These are phyloP conservation scores for Exophiala calicioides DNA, from an alignment of 2,329 filamentous ascomycete genomes.

Conservation along the genomic window DNA sequence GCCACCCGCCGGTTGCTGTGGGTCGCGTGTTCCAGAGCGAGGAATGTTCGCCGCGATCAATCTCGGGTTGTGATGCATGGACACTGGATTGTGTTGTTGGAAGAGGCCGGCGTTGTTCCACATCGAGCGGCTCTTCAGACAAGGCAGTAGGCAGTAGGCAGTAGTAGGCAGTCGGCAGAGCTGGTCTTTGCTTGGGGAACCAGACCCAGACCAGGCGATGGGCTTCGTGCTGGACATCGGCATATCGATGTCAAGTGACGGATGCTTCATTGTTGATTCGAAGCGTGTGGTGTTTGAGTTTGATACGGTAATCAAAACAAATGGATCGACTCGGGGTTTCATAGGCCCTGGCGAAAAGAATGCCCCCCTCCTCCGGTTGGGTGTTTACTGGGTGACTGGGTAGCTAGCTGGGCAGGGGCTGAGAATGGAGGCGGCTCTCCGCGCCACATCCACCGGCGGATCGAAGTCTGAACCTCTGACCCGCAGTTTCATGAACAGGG, in stretches of 20 bases:
- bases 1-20: conserved; percentile 12
- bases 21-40: conserved; percentile 12
- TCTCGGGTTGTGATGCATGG: conserved; percentile 9
- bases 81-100: not conserved
- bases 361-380: not conserved
- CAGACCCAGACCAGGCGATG: conserved; percentile 16
- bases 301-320: conserved; percentile 1
- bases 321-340: conserved; percentile 2
- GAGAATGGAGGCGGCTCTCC: too few relatives aligned
- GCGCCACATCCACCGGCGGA: too few relatives aligned
- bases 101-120: too few relatives aligned
- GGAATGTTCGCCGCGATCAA: conserved; percentile 27
- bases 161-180: not conserved
- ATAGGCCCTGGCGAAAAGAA: not conserved
- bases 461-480: too few relatives aligned
- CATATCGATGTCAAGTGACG: too few relatives aligned
- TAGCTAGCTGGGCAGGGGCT: too few relatives aligned
- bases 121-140: too few relatives aligned
- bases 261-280: too few relatives aligned
- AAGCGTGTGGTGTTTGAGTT: conserved; percentile 7
- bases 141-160: too few relatives aligned
- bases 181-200: conserved; percentile 15
- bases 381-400: too few relatives aligned
- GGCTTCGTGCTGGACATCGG: too few relatives aligned
- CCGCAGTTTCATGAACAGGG: too few relatives aligned